Evolutionary conservation across 2,329 filamentous ascomycete species (phyloP).

Genomic region (Metarhizium sp.): DNA sequence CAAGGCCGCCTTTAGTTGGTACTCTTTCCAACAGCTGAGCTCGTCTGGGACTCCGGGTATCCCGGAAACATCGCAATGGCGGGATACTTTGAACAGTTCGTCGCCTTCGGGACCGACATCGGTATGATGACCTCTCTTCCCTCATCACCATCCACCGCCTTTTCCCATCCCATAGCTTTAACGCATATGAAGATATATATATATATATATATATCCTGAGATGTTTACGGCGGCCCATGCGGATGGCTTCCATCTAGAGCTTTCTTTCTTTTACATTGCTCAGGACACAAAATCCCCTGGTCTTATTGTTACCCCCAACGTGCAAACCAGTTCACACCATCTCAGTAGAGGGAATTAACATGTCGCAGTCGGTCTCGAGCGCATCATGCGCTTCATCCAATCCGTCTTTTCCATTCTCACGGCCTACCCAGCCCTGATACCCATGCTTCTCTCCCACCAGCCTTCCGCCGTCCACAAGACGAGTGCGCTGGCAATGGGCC

Average conservation of each 20-base stretch:
- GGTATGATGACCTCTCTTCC: slow-evolving; percentile 22
- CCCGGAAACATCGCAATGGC: slow-evolving; percentile 13
- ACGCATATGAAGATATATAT: too few species aligned
- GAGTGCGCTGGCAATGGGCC: slow-evolving; percentile 22
- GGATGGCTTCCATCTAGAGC: too few species aligned
- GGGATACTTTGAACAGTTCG: slow-evolving; percentile 21
- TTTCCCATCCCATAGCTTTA: too few species aligned
- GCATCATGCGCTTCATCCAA: slow-evolving; percentile 49
- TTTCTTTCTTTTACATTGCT: too few species aligned
- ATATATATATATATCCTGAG: too few species aligned
- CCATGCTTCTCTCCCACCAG: slow-evolving; percentile 19
- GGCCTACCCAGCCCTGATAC: slow-evolving; percentile 32
- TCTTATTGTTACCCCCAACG: too few species aligned
- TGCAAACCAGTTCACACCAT: neutral
- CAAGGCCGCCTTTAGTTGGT: too few species aligned
- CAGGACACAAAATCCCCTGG: too few species aligned
- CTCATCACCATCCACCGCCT: neutral
- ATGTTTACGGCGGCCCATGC: too few species aligned
- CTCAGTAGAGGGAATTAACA: neutral
- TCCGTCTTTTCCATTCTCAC: slow-evolving; percentile 38
- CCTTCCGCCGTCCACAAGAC: slow-evolving; percentile 14
- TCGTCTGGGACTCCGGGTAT: too few species aligned
- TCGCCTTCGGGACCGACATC: slow-evolving; percentile 37
- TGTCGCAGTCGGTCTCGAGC: slow-evolving; percentile 47
- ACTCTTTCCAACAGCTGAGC: too few species aligned